Base-by-base conservation (phyloP, 2,329 filamentous ascomycete species). In the Ceratocystis papillata region DNA sequence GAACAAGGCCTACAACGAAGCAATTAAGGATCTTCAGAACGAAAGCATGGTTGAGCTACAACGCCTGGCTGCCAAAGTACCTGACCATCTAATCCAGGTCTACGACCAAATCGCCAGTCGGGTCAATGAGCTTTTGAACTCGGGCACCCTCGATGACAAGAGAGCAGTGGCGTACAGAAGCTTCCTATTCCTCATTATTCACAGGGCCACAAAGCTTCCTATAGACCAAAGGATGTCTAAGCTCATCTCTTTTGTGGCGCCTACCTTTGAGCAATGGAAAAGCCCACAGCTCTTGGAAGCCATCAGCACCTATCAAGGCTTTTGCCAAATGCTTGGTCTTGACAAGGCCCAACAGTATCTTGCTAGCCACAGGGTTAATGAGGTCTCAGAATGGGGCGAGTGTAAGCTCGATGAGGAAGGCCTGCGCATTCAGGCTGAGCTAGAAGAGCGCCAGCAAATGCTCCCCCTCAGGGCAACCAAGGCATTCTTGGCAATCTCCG, bases 151-250 rank as follows among this genome's bases (percentile, higher is more conserved):
- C 37, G 93, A 96, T 72, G 87, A 93, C 71, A 90, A 92, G 72
- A 84, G 92, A 41, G 85, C 89, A 67, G 87, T 94, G 72, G 90
- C 92, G 1, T 92, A 95, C 72, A 89, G 86, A 70, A 93, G 91
- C 8, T 93, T 97, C 69, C 80, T 97, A 0, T 95, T 99, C 74
- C 94, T 96, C 67, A 94, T 99, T 69, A 87, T 94, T 71, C 93
- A 97, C 75, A 90, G 94, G 68, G 86, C 90, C 45, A 86, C 81
- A 25, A 86, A 85, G 55, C 81, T 97, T 44, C 87, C 95, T 70
- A 80, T 82, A 20, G 79, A 80, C n/a, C 76, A 84, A 45, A 88
- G 92, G 67, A 80, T 92, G 64, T 79, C 84, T 66, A 87, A 90
- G 67, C 78, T 99, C 37, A 79, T 84, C 65, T 81, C 83, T 15